Base-by-base conservation (phyloP, 805 yeast genomes). In the Candida xiaguanensis region DNA sequence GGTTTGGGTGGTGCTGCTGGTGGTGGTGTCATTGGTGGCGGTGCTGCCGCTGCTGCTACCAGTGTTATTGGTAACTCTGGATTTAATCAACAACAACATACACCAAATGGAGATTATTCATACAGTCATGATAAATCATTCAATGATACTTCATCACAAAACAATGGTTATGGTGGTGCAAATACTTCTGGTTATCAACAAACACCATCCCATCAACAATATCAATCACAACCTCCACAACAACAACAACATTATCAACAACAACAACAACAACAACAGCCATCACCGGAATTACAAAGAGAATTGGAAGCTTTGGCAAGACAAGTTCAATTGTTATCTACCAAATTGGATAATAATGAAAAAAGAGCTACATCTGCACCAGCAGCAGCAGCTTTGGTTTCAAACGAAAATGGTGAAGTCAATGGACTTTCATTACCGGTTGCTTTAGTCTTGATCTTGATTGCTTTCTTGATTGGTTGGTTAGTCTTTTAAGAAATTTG, bases 401-500 rank as follows among this genome's bases (percentile, higher is more conserved):
- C 42, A 7, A 16, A 31, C 8, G 38, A 36, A 17, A 20, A 43
- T 27, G 34, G 38, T 12, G 70, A 63, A 41, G 59, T 60, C 36
- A 58, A 53, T 43, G 82, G 80, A 12, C 64, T 82, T 32, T 72
- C 85, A 15, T 61, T 77, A 29, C 78, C 79, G 22, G 58, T 74
- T 38, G 80, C 83, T 19, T 50, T 47, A 58, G 72, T 47, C 49
- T 77, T 61, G 58, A 70, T 58, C 56, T 66, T 69, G 35, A 45
- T 67, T 45, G 63, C 73, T 71, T 58, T 86, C 80, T 51, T 65
- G 75, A 63, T 83, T 46, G 91, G 89, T 38, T 84, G 89, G 87
- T 70, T 80, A 59, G 75, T 82, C 50, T 79, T 79, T 52, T 81
- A 67, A 63, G 38, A n/a, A n/a, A n/a, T n/a, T n/a, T 31, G 12